Evolutionary conservation across 495 filamentous ascomycete genomes (phyloP), one percentile per base, ranked within the genome.

Genomic region (Beverwykella pulmonaria): DNA sequence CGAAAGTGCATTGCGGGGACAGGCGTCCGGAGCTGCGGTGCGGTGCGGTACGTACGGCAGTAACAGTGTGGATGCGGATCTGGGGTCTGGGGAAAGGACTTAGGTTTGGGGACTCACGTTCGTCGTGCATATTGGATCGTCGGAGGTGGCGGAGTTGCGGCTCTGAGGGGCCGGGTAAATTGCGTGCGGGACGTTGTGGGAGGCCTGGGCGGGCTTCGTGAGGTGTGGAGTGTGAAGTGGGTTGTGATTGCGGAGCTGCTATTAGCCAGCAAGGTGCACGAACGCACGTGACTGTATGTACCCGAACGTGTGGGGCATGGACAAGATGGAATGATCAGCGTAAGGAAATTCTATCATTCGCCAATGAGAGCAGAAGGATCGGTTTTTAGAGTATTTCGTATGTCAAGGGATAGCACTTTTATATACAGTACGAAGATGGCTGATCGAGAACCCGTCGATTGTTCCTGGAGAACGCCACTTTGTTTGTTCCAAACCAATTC

Each of bases 121-220:
- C 69, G 64, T 71, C 69, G 61, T 71, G 69, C 69, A 71, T 71
- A 66, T 34, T 70, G 39, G 39, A 44, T 44, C 39, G 39, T 15
- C 39, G 17, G 39, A 44, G 39, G 39, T 12, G 39, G 17, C 39
- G 39, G 36, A 27, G 36, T 55, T 46, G 64, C 64, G 64, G 64
- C 64, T 61, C 50, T 49, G 20, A 17, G 39, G 39, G 29, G 19
- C 44, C 39, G 44, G 25, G 25, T 47, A 59, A 32, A 54, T 27
- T 29, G 36, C 34, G 44, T 29, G 26, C 12, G 14, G 23, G 30
- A 26, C 23, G 29, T 56, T 56, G 25, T 8, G 32, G 7, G n/a
- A 17, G 25, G 23, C 17, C 17, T 19, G 22, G 46, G 46, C 7
- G 23, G 15, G 34, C 15, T 46, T 53, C 17, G 59, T 27, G 22